Conservation (phyloP, 768 basidiomycete species). For the Phanerodontia chrysosporium region DNA sequence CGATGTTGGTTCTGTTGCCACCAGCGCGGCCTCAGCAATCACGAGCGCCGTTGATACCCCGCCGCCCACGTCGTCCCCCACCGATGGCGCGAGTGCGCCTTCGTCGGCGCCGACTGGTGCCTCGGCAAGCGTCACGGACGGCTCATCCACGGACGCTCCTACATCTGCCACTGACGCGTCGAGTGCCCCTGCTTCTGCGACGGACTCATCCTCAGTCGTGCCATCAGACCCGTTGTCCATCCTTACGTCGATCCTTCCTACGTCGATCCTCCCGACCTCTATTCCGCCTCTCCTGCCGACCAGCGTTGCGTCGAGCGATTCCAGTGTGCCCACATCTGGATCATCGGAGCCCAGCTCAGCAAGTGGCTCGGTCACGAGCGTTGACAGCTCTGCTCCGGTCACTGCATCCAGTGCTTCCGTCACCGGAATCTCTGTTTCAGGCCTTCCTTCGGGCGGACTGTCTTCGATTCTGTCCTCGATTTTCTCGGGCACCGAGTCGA, state of each 20-base stretch:
- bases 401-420: background rate
- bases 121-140: background rate
- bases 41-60: background rate
- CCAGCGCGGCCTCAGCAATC: background rate
- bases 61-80: background rate
- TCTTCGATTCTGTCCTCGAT: background rate
- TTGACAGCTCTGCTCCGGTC: background rate
- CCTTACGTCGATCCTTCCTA: background rate
- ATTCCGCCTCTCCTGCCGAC: background rate
- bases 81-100: background rate
- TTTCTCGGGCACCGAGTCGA: background rate
- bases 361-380: background rate
- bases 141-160: background rate
- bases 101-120: background rate
- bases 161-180: background rate
- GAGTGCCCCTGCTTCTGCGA: background rate
- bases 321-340: constrained; percentile 4
- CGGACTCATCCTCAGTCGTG: background rate
- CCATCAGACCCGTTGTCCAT: background rate
- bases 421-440: background rate
- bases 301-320: background rate
- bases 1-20: background rate
- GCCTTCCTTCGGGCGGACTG: background rate
- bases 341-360: background rate
- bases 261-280: background rate